Evolutionary conservation across 208 protist species (phyloP).

Genomic region (Entamoeba moshkovskii): DNA sequence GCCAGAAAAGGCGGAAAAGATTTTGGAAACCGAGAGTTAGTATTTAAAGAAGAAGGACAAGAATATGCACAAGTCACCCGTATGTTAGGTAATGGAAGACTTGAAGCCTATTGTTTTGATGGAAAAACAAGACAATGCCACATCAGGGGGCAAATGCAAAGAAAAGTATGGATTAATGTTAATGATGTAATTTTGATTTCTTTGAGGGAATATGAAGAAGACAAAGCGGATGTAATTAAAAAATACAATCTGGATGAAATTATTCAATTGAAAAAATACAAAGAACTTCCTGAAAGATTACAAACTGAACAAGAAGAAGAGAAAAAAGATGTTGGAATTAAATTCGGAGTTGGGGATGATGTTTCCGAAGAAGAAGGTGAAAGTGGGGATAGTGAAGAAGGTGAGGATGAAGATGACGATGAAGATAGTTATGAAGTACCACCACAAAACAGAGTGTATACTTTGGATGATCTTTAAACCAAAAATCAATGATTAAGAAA

Average conservation of each 20-base stretch:
- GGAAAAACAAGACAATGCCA: slow-evolving; percentile 58
- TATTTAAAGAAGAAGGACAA: slow-evolving; percentile 80
- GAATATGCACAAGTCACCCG: slow-evolving; percentile 85
- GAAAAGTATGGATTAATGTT: slow-evolving; percentile 54
- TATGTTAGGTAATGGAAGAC: slow-evolving; percentile 82
- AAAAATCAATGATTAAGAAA: too few species aligned
- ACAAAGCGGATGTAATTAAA: slow-evolving; percentile 72
- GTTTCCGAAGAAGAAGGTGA: neutral
- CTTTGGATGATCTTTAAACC: neutral
- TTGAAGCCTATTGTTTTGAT: slow-evolving; percentile 78
- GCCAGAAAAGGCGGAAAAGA: slow-evolving; percentile 71
- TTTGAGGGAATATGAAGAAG: slow-evolving; percentile 54
- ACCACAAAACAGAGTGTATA: slow-evolving; percentile 1
- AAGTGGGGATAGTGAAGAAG: neutral
- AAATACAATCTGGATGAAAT: slow-evolving; percentile 68
- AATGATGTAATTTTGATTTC: slow-evolving; percentile 66
- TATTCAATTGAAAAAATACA: slow-evolving; percentile 48
- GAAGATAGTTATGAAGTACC: neutral
- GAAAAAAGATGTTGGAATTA: neutral
- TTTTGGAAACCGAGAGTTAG: slow-evolving; percentile 87
- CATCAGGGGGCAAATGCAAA: slow-evolving; percentile 68
- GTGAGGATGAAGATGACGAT: neutral
- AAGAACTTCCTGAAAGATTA: slow-evolving; percentile 46
- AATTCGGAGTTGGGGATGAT: neutral
- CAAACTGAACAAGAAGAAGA: neutral